These are phyloP conservation scores for Triglochin maritima DNA, from an alignment of 106 monocot species.

Conservation along the genomic window DNA sequence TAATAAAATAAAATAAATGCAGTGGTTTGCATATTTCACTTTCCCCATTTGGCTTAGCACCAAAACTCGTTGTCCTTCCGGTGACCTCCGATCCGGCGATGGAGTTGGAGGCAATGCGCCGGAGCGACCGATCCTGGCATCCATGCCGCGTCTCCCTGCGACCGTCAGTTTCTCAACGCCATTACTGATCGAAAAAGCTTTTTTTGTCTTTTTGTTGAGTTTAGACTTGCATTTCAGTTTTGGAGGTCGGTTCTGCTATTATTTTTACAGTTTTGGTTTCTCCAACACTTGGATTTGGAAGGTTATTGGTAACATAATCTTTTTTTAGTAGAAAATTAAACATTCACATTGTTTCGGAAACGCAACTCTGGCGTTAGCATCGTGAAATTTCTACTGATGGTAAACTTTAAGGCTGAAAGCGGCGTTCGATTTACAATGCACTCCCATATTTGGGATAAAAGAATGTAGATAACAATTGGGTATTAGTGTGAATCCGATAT, in stretches of 20 bases:
- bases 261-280: neutral
- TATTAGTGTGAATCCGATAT: too few species aligned
- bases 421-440: too few species aligned
- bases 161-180: conserved; percentile 2
- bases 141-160: conserved; percentile 39
- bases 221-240: neutral
- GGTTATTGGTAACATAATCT: neutral
- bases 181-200: neutral
- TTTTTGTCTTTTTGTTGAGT: neutral
- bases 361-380: too few species aligned
- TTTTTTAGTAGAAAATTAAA: neutral
- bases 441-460: too few species aligned
- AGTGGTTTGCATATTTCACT: too few species aligned
- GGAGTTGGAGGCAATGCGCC: conserved; percentile 41
- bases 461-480: too few species aligned
- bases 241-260: neutral
- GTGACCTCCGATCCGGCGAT: neutral
- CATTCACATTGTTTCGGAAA: neutral
- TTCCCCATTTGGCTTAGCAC: too few species aligned
- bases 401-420: too few species aligned
- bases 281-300: neutral
- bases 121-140: conserved; percentile 39
- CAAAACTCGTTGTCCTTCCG: too few species aligned
- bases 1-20: too few species aligned
- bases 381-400: too few species aligned